Evolutionary conservation across 2,329 filamentous ascomycete genomes (phyloP).

Genomic region (Fusarium lyarnte): DNA sequence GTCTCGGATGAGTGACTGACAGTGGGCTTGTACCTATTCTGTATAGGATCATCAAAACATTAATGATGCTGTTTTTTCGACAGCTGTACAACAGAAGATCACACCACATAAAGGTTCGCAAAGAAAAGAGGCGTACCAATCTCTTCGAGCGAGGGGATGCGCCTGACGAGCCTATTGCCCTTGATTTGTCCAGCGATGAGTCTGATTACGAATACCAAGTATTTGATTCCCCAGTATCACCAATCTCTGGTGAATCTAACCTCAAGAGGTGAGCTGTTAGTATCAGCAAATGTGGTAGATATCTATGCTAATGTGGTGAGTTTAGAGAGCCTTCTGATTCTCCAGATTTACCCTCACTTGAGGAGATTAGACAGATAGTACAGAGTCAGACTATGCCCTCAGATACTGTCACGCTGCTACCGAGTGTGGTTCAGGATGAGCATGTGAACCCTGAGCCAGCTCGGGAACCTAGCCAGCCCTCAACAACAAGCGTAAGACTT

Average conservation of each 20-base stretch:
- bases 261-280: not conserved
- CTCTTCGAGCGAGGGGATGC: not conserved
- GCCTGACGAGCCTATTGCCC: not conserved
- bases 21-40: not conserved
- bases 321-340: not conserved
- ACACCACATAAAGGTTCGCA: not conserved
- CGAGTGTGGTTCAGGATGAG: not conserved
- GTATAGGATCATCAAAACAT: not conserved
- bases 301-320: not conserved
- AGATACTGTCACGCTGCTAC: not conserved
- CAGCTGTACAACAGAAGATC: not conserved
- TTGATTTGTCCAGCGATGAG: not conserved
- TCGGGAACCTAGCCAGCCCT: not conserved
- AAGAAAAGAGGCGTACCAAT: not conserved
- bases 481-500: not conserved
- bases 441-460: not conserved
- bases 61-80: slow-evolving; percentile 3
- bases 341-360: not conserved
- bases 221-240: not conserved
- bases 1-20: not conserved
- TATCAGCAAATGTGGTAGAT: not conserved
- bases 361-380: not conserved
- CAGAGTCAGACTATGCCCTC: not conserved
- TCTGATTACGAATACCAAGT: not conserved
- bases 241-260: not conserved